Evolutionary conservation across 2,329 filamentous ascomycete species (phyloP), one percentile per base, ranked within the genome.

Genomic region (Penicillium sclerotiorum): DNA sequence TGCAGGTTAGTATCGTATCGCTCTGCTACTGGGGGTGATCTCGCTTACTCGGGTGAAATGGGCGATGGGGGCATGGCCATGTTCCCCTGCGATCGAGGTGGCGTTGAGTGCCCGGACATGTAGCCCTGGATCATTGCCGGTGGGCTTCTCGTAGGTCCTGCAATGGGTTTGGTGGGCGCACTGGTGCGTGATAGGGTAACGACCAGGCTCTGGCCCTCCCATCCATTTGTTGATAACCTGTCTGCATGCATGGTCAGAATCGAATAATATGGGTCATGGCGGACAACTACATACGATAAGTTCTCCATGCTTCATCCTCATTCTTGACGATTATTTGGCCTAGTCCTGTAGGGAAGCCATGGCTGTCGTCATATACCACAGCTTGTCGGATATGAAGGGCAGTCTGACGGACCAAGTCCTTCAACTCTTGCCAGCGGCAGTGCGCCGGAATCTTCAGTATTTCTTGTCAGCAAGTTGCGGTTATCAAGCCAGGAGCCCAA

Each of bases 281-380:
- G 23, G 25, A 11, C 12, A 18, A n/a, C n/a, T 20, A 65, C 68
- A 21, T 52, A 75, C 72, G 68, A 49, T 73, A 75, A 27, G 72
- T 74, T 18, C 70, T 61, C 72, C 71, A 74, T 18, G 72, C 72
- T 46, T 74, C 71, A 15, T 74, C 72, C 55, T 73, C 71, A 38
- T 73, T 73, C 27, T 75, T 75, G 22, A 75, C 66, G 27, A 75
- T 75, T 40, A 74, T 75, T 55, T 75, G 72, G 2, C 72, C 72
- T 2, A 75, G 53, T 12, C 72, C 72, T 1, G 71, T 74, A 17
- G 72, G 71, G 45, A 72, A 68, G 4, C 72, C 72, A 50, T 73
- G 66, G 35, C 62, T 65, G 46, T 74, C 72, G 58, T 75, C 72
- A 45, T 74, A 74, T 17, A 75, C 72, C 15, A 74, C 72, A 1